Evolutionary conservation across 2,329 filamentous ascomycete species (phyloP), one percentile per base, ranked within the genome.

Genomic region (Exophiala bonariae): DNA sequence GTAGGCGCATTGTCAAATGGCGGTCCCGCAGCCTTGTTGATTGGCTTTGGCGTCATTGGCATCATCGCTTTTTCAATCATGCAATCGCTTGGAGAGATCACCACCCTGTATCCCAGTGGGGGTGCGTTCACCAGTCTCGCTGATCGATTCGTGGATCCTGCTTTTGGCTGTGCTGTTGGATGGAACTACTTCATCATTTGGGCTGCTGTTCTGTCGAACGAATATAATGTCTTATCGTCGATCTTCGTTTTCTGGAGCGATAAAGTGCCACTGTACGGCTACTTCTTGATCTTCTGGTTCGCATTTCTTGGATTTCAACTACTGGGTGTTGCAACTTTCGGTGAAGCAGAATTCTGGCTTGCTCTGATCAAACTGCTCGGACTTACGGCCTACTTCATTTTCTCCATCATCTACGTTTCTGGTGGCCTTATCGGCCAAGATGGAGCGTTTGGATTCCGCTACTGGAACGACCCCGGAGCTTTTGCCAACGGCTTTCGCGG

Each of bases 41-140:
- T 70, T 40, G 62, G 62, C 41, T 83, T 81, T 59, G 57, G 72
- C 4, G 74, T 82, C 50, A 72, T 82, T 58, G 79, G 79, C 42
- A 74, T 80, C 13, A 79, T 91, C 46, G 80, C 92, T 38, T 92
- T 81, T 71, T 82, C 84, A 2, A 82, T 92, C 67, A 90, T 92
- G 84, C 75, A 77, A 38, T 75, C 73, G 36, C 49, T 80, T 20
- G 75, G 74, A 43, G 77, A 95, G 69, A 86, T 92, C 77, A 85
- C 87, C 9, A 84, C 86, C 8, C 89, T 83, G 59, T 82, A 91
- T 20, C 89, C 89, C 8, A 81, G 91, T 17, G 74, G 86, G 9
- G 88, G 88, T 48, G 84, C 85, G 34, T 91, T 55, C 34, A 49
- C 86, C 19, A 77, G 82, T 30, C 91, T 90, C 58, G 86, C 87